Evolutionary conservation across 139 green algal species (phyloP).

Genomic region (Ettlia oleoabundans): DNA sequence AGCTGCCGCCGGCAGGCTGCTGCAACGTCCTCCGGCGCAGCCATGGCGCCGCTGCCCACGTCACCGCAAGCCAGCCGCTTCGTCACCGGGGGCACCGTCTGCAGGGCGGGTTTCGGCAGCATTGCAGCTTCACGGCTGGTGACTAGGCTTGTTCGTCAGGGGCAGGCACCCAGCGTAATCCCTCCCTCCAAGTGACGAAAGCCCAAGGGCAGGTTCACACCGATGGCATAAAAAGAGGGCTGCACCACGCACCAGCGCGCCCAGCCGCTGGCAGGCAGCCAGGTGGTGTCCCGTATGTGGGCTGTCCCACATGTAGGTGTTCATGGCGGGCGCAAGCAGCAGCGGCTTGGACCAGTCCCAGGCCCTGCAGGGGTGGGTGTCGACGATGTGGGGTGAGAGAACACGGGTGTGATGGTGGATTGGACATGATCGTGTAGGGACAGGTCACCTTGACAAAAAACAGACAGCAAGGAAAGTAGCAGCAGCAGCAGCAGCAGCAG

Average conservation of each 20-base stretch:
- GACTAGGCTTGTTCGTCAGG: too few species aligned
- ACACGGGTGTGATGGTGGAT: too few species aligned
- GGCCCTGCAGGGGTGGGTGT: neutral
- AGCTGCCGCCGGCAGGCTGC: conserved; percentile 29
- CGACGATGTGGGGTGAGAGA: neutral
- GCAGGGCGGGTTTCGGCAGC: neutral
- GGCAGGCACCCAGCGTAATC: too few species aligned
- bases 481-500: too few species aligned
- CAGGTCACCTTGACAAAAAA: too few species aligned
- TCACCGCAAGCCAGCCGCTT: conserved; percentile 96
- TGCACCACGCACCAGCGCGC: conserved; percentile 27
- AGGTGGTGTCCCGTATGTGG: conserved; percentile 88
- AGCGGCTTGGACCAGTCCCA: conserved; percentile 62
- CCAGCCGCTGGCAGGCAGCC: conserved; percentile 59
- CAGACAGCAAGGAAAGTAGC: too few species aligned
- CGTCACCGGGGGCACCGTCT: conserved; percentile 72
- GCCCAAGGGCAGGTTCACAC: neutral
- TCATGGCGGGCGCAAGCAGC: conserved; percentile 94
- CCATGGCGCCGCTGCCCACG: conserved; percentile 89
- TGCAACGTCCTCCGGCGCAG: conserved; percentile 58
- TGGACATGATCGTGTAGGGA: too few species aligned
- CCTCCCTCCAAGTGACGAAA: too few species aligned
- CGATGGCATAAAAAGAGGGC: neutral
- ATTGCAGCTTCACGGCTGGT: neutral
- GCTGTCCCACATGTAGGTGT: conserved; percentile 96